Evolutionary conservation across 768 basidiomycete species (phyloP).

Genomic region (Vishniacozyma victoriae): DNA sequence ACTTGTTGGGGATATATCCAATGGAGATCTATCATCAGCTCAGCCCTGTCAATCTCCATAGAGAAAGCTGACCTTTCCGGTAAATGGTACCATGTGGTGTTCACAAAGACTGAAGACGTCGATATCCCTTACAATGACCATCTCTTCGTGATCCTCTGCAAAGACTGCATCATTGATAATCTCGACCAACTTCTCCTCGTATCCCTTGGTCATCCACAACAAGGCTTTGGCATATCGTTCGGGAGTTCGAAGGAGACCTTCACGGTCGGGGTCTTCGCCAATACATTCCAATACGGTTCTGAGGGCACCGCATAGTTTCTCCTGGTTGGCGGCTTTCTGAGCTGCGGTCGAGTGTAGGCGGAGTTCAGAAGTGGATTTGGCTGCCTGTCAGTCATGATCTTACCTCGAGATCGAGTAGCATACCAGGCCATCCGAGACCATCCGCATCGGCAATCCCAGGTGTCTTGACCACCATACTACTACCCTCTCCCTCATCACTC

Average conservation of each 20-base stretch:
- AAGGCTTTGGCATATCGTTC: conserved; percentile 94
- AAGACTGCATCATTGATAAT: conserved; percentile 99
- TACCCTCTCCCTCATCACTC: conserved; percentile 11
- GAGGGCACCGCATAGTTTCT: conserved; percentile 73
- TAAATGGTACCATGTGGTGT: conserved; percentile 97
- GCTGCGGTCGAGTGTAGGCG: conserved; percentile 72
- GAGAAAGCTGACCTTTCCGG: conserved; percentile 71
- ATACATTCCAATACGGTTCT: conserved; percentile 92
- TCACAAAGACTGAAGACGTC: conserved; percentile 96
- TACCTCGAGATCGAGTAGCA: conserved; percentile 9
- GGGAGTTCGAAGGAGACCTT: conserved; percentile 85
- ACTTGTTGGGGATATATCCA: conserved; percentile 91
- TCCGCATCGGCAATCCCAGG: conserved; percentile 41
- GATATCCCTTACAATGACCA: conserved; percentile 97
- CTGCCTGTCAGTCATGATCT: conserved; percentile 48
- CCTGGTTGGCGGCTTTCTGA: conserved; percentile 66
- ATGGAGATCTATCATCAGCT: conserved; percentile 72
- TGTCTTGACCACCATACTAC: conserved; percentile 12
- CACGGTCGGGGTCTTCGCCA: conserved; percentile 93
- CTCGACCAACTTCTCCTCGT: conserved; percentile 91
- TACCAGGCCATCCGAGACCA: conserved; percentile 91
- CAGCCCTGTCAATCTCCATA: no score
- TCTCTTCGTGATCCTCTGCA: conserved; percentile 97
- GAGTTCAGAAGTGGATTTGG: conserved; percentile 76
- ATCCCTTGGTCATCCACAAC: conserved; percentile 98